Percentiles rank a stretch among this genome's conserved stretches.
These are phyloP conservation scores for Przewalskia tangutica DNA, from an alignment of 257 asterid species.

Conservation along the genomic window DNA sequence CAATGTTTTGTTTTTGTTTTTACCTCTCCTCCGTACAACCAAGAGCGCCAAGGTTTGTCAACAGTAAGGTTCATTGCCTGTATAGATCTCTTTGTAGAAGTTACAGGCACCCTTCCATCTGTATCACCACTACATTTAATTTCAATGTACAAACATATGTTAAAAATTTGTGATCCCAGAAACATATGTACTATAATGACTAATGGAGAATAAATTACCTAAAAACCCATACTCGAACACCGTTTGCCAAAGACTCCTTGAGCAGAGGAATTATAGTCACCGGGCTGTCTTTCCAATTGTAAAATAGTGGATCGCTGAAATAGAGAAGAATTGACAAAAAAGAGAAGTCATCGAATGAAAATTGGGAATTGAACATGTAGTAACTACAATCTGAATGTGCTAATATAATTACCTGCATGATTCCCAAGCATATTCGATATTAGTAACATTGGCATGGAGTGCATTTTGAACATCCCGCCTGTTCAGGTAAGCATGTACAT, in stretches of 20 bases:
- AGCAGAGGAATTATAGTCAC: conserved; percentile 6
- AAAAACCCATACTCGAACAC: conserved; percentile 16
- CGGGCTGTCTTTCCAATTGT: conserved; percentile 1
- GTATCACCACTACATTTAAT: conserved; percentile 3
- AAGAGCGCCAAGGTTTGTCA: neutral
- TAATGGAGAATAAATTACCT: conserved; percentile 2
- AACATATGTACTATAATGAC: too few relatives aligned
- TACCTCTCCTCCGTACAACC: conserved; percentile 10
- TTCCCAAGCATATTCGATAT: neutral
- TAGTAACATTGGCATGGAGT: neutral
- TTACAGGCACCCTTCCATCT: conserved; percentile 20
- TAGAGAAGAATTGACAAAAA: too few relatives aligned
- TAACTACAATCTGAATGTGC: neutral
- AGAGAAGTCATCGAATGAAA: neutral
- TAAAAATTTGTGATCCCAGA: neutral
- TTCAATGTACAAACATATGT: neutral
- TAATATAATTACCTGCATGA: neutral
- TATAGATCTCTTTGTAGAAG: conserved; percentile 12
- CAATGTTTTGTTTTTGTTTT: neutral
- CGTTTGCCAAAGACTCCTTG: conserved; percentile 5
- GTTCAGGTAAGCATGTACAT: neutral
- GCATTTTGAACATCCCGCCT: neutral
- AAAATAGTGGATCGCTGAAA: neutral
- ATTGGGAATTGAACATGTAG: neutral
- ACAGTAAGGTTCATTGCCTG: conserved; percentile 9